Base-by-base conservation (phyloP, 352 stramenopile species). In the Elongisporangium undulatum region DNA sequence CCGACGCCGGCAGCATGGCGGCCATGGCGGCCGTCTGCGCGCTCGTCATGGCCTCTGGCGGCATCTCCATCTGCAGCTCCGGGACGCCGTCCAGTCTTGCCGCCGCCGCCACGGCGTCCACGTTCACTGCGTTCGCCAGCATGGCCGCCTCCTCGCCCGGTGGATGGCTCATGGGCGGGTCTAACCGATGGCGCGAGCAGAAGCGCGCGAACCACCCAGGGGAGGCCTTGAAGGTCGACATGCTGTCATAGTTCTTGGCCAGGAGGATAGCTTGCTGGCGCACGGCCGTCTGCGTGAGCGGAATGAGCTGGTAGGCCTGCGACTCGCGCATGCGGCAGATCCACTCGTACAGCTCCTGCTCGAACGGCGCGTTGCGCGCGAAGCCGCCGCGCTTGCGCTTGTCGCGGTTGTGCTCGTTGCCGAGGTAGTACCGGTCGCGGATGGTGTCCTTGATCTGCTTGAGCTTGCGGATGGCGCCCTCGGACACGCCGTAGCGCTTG, bases 361-460 rank as follows among this genome's bases (percentile, higher is more conserved):
- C 87, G 45, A 95, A 94, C 19, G 79, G 81, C 53, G 85, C 82
- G 52, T 94, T 95, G 49, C 85, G 79, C 67, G 80, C 82, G 55
- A 92, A 93, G 50, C 81, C 84, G 24, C 85, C 87, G 61, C 87
- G 82, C 67, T 94, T 94, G 68, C 87, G 84, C 68, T 89, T 91
- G 74, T 92, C 85, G 62, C 87, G 82, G 61, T 94, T 93, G 62
- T 89, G 75, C 57, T 94, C 82, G 56, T 93, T 92, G 58, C 87
- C 87, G 59, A 89, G 79, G 51, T 72, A 74, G 68, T 93, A 95
- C 56, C 87, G 87, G 49, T 87, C 82, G 62, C 86, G 80, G 55
- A 95, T 85, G 10, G 76, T 80, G 74, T 93, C 82, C 60, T 92
- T 89, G 67, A 94, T 90, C 67, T 95, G 85, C 70, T 92, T 92